phyloP scores from a whole-genome alignment of 2,329 filamentous ascomycete species.

The Chaetomium sp. region DNA sequence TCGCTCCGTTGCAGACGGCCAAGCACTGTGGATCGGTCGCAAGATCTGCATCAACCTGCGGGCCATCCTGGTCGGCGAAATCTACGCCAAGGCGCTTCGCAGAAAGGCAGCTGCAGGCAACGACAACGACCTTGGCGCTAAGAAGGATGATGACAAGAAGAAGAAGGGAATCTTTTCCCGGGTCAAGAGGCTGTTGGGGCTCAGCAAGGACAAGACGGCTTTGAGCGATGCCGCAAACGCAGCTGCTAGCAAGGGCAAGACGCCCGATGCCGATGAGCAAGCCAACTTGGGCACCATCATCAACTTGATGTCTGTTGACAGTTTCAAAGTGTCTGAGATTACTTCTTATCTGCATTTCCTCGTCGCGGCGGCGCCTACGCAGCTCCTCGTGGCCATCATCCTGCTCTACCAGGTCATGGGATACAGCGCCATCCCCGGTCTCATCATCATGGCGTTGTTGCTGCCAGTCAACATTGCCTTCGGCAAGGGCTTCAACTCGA shows the following conservation, averaged over 20 bases:
- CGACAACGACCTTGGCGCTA: constrained; percentile 65
- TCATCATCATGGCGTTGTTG: constrained; percentile 81
- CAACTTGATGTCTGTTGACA: constrained; percentile 98
- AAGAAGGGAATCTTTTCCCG: constrained; percentile 40
- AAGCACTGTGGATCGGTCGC: constrained; percentile 86
- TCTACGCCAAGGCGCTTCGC: constrained; percentile 91
- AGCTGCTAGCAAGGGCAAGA: constrained; percentile 33
- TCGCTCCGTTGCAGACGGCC: constrained; percentile 75
- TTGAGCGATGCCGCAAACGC: constrained; percentile 31
- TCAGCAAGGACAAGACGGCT: constrained; percentile 42
- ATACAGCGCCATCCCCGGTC: constrained; percentile 86
- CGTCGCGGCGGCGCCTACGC: constrained; percentile 84
- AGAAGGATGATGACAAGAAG: constrained; percentile 32
- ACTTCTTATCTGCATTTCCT: constrained; percentile 94
- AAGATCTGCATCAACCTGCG: constrained; percentile 90
- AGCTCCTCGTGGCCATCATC: constrained; percentile 72
- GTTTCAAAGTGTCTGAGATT: constrained; percentile 95
- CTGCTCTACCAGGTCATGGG: constrained; percentile 88
- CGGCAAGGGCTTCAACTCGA: constrained; percentile 74
- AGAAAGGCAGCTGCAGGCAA: constrained; percentile 76
- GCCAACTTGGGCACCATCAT: constrained; percentile 97
- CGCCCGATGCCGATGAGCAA: constrained; percentile 55
- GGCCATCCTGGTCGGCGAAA: constrained; percentile 93
- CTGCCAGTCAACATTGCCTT: constrained; percentile 87
- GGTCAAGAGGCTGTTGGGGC: constrained; percentile 51